Evolutionary conservation across 164 flowering plant genomes (phyloP).

Genomic region (Piper betle): DNA sequence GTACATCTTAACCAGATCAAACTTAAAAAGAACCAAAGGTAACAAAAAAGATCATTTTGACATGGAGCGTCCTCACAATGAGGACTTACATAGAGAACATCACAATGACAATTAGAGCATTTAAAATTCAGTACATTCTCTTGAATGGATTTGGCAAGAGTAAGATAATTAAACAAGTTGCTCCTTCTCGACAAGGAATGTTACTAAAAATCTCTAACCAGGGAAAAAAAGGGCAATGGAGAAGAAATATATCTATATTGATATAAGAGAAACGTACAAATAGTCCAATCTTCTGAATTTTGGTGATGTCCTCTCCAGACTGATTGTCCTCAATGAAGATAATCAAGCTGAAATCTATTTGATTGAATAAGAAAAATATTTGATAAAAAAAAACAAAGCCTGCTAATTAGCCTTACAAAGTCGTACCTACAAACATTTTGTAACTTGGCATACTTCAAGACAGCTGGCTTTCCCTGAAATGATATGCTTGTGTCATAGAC

Average conservation of each 20-base stretch:
- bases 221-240: neutral
- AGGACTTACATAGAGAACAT: no score
- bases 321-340: conserved; percentile 96
- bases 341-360: conserved; percentile 54
- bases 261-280: conserved; percentile 13
- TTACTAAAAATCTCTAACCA: neutral
- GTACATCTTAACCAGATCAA: no score
- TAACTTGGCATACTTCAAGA: conserved; percentile 82
- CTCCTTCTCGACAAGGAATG: no score
- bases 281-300: conserved; percentile 75
- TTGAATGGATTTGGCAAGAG: no score
- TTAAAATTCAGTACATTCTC: no score
- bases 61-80: no score
- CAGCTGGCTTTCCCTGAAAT: conserved; percentile 64
- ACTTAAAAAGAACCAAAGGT: no score
- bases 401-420: neutral
- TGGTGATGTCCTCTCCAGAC: conserved; percentile 58
- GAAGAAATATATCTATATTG: neutral
- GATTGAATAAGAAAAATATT: neutral
- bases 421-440: conserved; percentile 93
- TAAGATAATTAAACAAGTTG: no score
- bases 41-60: no score
- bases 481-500: neutral
- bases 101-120: no score
- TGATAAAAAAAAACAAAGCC: neutral